Evolutionary conservation across 225 moss, liverwort and hornwort genomes (phyloP).

Genomic region (Lunularia cruciata): DNA sequence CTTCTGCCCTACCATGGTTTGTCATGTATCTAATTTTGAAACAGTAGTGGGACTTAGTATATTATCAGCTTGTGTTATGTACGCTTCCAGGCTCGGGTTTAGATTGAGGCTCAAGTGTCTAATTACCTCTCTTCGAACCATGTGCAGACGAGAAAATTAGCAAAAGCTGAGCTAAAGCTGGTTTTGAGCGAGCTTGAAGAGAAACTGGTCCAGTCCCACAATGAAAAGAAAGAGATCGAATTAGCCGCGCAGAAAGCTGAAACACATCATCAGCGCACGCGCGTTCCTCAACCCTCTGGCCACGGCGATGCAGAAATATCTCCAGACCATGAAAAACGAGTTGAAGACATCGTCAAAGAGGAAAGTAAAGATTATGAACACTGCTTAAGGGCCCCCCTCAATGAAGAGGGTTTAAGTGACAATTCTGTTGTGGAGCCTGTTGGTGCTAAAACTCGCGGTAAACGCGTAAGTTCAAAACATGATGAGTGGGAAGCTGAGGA

Average conservation of each 20-base stretch:
- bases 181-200: constrained; percentile 78
- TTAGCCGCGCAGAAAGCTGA: constrained; percentile 68
- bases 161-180: constrained; percentile 74
- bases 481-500: not conserved
- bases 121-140: not conserved
- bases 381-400: too few relatives aligned
- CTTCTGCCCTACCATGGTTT: not conserved
- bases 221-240: constrained; percentile 80
- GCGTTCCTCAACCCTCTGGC: constrained; percentile 16
- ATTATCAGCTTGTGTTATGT: too few relatives aligned
- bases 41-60: too few relatives aligned
- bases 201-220: constrained; percentile 59
- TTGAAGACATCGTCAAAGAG: not conserved
- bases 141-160: constrained; percentile 78
- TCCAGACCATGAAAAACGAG: not conserved
- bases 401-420: too few relatives aligned
- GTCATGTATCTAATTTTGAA: not conserved
- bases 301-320: not conserved
- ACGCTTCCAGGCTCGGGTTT: too few relatives aligned
- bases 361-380: not conserved
- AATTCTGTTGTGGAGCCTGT: too few relatives aligned
- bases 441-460: not conserved
- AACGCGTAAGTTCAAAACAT: not conserved
- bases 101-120: too few relatives aligned
- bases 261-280: constrained; percentile 55